Percentiles rank a stretch among this genome's conserved stretches.
Evolutionary conservation across 306 rosid genomes (phyloP).

Genomic region (Oemleria cerasiformis): DNA sequence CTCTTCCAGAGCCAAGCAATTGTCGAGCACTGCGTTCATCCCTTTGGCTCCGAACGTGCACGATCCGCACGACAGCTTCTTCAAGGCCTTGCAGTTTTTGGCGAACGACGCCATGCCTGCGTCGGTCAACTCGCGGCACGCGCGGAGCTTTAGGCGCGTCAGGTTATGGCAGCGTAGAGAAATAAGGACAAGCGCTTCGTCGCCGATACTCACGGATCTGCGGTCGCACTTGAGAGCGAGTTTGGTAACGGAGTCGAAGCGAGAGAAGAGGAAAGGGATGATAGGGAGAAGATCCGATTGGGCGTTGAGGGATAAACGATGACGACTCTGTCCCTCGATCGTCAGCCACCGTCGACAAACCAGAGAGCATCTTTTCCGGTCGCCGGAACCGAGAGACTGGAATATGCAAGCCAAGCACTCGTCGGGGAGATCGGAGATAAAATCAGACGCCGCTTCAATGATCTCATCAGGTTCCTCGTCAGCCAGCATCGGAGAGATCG

Average conservation of each 20-base stretch:
- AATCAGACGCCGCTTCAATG: conserved; percentile 36
- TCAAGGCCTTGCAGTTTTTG: conserved; percentile 79
- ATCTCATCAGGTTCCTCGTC: conserved; percentile 23
- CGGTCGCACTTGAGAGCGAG: conserved; percentile 94
- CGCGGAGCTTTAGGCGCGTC: conserved; percentile 92
- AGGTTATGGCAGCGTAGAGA: conserved; percentile 81
- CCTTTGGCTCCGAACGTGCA: conserved; percentile 88
- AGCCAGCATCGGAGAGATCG: conserved; percentile 50
- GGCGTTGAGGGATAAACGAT: conserved; percentile 82
- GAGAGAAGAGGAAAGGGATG: conserved; percentile 60
- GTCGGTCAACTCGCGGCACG: conserved; percentile 79
- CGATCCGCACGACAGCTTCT: conserved; percentile 94
- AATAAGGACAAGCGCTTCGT: conserved; percentile 63
- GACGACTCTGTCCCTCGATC: conserved; percentile 92
- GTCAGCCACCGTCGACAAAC: conserved; percentile 86
- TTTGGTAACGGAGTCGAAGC: conserved; percentile 87
- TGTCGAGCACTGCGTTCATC: conserved; percentile 81
- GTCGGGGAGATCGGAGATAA: conserved; percentile 75
- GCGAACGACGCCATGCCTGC: conserved; percentile 75
- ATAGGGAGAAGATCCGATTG: conserved; percentile 48
- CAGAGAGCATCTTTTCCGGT: conserved; percentile 78
- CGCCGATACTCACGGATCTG: conserved; percentile 67
- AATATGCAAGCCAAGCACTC: conserved; percentile 84
- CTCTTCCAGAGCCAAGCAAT: conserved; percentile 73
- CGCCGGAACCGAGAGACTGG: conserved; percentile 71